These are phyloP conservation scores for Suhomyces prunicola DNA, from an alignment of 805 yeast genomes.

Conservation along the genomic window DNA sequence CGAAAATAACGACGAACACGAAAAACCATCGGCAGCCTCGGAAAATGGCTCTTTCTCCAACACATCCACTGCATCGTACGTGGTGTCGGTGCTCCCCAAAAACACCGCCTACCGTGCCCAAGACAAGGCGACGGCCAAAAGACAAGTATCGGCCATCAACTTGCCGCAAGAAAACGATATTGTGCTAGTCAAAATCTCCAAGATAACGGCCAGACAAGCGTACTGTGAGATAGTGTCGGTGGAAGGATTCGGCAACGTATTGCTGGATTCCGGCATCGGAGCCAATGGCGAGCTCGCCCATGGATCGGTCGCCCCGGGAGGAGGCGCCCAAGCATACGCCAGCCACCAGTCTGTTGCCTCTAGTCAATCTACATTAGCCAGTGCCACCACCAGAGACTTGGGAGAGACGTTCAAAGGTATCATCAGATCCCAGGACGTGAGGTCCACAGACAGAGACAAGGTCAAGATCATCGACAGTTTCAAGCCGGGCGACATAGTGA, in stretches of 20 bases:
- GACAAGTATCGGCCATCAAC: conserved; percentile 27
- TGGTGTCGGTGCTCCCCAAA: conserved; percentile 31
- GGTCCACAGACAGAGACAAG: conserved; percentile 87
- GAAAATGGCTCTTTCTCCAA: conserved; percentile 8
- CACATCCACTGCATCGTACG: conserved; percentile 11
- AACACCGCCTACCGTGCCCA: conserved; percentile 23
- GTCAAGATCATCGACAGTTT: conserved; percentile 76
- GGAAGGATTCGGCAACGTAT: conserved; percentile 57
- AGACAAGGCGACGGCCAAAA: conserved; percentile 17
- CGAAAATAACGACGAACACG: conserved; percentile 10
- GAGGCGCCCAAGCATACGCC: conserved; percentile 48
- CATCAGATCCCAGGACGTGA: conserved; percentile 80
- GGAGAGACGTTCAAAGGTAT: conserved; percentile 90
- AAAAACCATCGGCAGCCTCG: neutral
- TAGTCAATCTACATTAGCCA: conserved; percentile 36
- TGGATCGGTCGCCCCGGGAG: conserved; percentile 42
- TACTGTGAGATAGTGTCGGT: conserved; percentile 69
- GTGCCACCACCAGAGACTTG: conserved; percentile 54
- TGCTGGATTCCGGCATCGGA: conserved; percentile 66
- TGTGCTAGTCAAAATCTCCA: conserved; percentile 72
- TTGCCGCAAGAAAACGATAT: conserved; percentile 83
- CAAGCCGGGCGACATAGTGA: conserved; percentile 88
- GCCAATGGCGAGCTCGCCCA: conserved; percentile 45
- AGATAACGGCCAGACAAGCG: conserved; percentile 67
- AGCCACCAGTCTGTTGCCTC: conserved; percentile 37